Percentiles rank a stretch among this genome's conserved stretches.
Evolutionary conservation across 441 rosid species (phyloP).

Genomic region (Jatropha multifida): DNA sequence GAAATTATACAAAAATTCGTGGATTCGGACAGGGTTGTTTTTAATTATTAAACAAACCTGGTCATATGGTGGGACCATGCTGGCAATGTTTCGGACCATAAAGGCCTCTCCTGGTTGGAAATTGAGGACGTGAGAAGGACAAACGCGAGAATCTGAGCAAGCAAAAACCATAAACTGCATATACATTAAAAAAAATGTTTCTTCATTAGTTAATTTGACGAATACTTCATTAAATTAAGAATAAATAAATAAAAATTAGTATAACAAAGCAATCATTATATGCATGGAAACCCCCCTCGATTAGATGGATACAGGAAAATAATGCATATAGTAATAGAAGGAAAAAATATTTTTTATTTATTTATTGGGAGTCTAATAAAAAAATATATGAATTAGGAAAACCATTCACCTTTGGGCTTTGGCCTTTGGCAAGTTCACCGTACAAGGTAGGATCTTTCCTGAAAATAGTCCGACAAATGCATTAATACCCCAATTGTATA

Average conservation of each 20-base stretch:
- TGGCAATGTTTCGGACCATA: constrained; percentile 88
- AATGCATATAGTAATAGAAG: too few relatives aligned
- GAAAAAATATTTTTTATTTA: too few relatives aligned
- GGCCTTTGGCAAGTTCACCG: constrained; percentile 64
- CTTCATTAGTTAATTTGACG: background rate
- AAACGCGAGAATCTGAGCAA: constrained; percentile 96
- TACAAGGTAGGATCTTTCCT: constrained; percentile 65
- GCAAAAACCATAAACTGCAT: constrained; percentile 93
- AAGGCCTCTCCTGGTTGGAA: constrained; percentile 98
- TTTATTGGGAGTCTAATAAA: too few relatives aligned
- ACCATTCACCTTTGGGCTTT: constrained; percentile 71
- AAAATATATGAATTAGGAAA: background rate
- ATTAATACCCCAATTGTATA: background rate
- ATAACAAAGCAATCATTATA: too few relatives aligned
- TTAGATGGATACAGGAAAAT: too few relatives aligned
- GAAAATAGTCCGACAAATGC: constrained; percentile 18
- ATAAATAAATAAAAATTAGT: background rate
- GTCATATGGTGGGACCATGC: constrained; percentile 90
- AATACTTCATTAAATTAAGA: background rate
- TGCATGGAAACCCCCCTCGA: too few relatives aligned
- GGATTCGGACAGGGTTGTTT: background rate
- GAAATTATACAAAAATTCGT: background rate
- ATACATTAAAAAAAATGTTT: background rate
- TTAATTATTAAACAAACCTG: constrained; percentile 39
- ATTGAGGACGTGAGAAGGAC: constrained; percentile 88